phyloP scores from a whole-genome alignment of 805 yeast species.

The Hanseniaspora guilliermondii region DNA sequence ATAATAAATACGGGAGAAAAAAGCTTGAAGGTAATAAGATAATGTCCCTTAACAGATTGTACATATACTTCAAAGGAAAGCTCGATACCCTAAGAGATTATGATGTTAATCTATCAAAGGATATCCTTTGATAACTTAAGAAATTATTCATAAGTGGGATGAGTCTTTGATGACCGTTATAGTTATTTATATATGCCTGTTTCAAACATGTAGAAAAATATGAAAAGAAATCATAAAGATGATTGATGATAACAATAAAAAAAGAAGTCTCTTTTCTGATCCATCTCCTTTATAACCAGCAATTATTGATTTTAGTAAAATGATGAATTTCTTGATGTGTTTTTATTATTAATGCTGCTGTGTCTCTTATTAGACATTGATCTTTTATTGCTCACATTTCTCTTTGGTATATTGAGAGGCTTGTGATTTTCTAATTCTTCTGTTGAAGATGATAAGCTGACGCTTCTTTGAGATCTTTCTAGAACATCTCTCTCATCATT shows the following conservation, averaged over 20 bases:
- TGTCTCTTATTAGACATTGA: neutral
- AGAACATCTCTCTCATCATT: neutral
- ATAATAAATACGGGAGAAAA: conserved; percentile 18
- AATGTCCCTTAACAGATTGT: conserved; percentile 21
- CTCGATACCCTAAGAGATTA: conserved; percentile 21
- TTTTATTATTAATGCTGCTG: neutral
- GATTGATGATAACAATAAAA: too few species aligned
- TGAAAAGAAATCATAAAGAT: too few species aligned
- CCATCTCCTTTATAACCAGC: too few species aligned
- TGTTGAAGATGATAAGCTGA: neutral
- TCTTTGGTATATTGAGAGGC: neutral
- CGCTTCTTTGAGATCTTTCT: neutral
- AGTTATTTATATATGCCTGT: too few species aligned
- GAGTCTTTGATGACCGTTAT: too few species aligned
- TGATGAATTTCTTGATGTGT: neutral
- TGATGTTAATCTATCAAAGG: conserved; percentile 16
- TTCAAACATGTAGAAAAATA: too few species aligned
- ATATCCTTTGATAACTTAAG: too few species aligned
- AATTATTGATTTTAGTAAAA: neutral
- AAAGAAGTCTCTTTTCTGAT: too few species aligned
- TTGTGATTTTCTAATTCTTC: neutral
- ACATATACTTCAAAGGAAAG: conserved; percentile 22
- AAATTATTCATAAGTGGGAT: too few species aligned
- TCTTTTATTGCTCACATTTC: conserved; percentile 2
- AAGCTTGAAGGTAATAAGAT: conserved; percentile 16